Base-by-base conservation (phyloP, 495 filamentous ascomycete genomes). In the Aspergillus conjunctus region DNA sequence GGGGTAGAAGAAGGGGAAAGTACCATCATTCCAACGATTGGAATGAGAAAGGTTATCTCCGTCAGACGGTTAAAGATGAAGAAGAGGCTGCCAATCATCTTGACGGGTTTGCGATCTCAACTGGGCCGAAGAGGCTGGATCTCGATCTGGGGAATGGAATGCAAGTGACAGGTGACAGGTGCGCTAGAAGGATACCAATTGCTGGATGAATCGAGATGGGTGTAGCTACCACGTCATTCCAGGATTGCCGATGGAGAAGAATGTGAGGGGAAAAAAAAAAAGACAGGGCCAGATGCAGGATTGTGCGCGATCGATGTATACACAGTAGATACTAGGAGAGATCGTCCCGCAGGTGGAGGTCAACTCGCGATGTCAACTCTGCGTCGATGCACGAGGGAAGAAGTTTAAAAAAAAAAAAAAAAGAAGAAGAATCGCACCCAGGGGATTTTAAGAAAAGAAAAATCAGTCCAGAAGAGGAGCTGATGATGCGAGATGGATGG, bases 31-130 rank as follows among this genome's bases (percentile, higher is more conserved):
- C 92, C 92, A 66, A 97, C 80, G 59, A 87, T 90, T 17, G 92
- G 92, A 74, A 94, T 92, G 81, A 95, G 73, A 44, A 90, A 93
- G 75, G 89, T 65, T 77, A 97, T 89, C 74, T 97, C 83, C 68
- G 85, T 73, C 73, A 95, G 74, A 57, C 92, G 90, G 84, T 88
- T 92, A 70, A 88, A 88, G 79, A 87, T 82, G 83, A 96, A 96
- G 73, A 92, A 84, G 56, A 96, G 71, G 64, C 87, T 89, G 72
- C 85, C 88, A 52, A 91, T 65, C 88, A 93, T 91, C 61, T 75
- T 86, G 78, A 3, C 64, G 66, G 60, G 50, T 61, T 11, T 49
- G 33, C 43, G 34, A 39, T 43, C 8, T 31, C 21, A 31, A 44
- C 18, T 30, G 39, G 31, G 50, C 31, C 18, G 10, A 30, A 30